phyloP scores from a whole-genome alignment of 2,329 filamentous ascomycete genomes.

The Trichoderma guizhouense region DNA sequence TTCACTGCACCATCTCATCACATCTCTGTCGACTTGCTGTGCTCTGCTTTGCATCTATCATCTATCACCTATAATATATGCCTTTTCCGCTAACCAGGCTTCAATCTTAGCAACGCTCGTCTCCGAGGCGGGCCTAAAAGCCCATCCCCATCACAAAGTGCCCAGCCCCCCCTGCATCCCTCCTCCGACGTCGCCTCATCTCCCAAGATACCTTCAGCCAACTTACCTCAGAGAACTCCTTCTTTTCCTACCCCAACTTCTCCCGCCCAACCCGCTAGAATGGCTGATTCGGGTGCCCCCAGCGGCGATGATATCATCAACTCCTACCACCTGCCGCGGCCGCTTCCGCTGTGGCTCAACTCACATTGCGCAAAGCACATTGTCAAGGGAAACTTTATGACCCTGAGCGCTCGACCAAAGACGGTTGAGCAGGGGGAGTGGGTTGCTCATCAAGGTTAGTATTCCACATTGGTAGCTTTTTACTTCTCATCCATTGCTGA shows the following conservation, averaged over 20 bases:
- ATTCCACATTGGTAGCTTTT: background rate
- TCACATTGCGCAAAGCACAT: constrained; percentile 77
- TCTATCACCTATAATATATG: background rate
- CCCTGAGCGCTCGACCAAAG: constrained; percentile 85
- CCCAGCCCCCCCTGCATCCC: constrained; percentile 38
- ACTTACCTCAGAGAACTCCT: constrained; percentile 55
- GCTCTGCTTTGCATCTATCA: background rate
- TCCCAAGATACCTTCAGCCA: constrained; percentile 36
- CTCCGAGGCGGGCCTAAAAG: constrained; percentile 57
- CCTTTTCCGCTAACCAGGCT: background rate
- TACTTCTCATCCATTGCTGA: constrained; percentile 3
- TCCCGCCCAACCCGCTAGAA: constrained; percentile 63
- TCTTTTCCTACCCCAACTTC: constrained; percentile 62
- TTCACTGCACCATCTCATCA: background rate
- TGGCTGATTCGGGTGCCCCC: constrained; percentile 57
- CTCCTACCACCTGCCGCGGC: constrained; percentile 62
- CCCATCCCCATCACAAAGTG: constrained; percentile 46
- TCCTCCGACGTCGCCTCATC: constrained; percentile 39
- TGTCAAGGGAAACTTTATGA: constrained; percentile 97
- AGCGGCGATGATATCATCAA: constrained; percentile 54
- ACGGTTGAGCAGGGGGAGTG: constrained; percentile 93
- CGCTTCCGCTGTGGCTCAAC: constrained; percentile 71
- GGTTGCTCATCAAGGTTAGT: constrained; percentile 86
- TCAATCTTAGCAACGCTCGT: constrained; percentile 49
- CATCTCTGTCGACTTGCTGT: background rate